These are phyloP conservation scores for Vigna mungo DNA, from an alignment of 306 rosid genomes.

Conservation along the genomic window DNA sequence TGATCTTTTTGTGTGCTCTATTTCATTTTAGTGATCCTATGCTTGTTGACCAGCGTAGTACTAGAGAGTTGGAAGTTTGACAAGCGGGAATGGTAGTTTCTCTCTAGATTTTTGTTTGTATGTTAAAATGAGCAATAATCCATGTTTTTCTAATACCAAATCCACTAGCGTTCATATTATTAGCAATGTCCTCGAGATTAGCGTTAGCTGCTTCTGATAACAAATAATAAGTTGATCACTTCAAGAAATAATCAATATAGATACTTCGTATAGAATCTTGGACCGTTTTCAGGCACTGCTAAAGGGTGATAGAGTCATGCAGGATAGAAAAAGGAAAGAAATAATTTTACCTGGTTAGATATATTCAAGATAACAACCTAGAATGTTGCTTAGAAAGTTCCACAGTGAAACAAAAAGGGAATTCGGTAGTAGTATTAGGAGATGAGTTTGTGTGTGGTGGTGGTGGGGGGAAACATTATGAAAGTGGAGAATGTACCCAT, in stretches of 20 bases:
- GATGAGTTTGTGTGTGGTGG: no score
- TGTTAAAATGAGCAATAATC: not conserved
- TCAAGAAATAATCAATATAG: not conserved
- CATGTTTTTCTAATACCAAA: not conserved
- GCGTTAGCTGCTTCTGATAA: not conserved
- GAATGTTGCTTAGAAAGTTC: no score
- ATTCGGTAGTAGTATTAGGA: no score
- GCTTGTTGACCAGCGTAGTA: not conserved
- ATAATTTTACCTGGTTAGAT: not conserved
- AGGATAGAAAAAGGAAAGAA: not conserved
- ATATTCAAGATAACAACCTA: not conserved
- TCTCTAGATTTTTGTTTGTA: not conserved
- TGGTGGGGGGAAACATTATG: no score
- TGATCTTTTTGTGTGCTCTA: constrained; percentile 1
- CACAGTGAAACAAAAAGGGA: no score
- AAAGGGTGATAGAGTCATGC: not conserved
- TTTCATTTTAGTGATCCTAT: not conserved
- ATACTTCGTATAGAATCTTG: not conserved
- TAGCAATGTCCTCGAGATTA: not conserved
- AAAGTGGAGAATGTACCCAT: no score
- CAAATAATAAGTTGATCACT: not conserved
- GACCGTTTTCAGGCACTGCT: not conserved
- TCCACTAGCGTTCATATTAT: not conserved
- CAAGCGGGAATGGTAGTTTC: not conserved
- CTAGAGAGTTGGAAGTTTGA: not conserved